Evolutionary conservation across 352 stramenopile species (phyloP).

Genomic region (Globisporangium abappressorium): DNA sequence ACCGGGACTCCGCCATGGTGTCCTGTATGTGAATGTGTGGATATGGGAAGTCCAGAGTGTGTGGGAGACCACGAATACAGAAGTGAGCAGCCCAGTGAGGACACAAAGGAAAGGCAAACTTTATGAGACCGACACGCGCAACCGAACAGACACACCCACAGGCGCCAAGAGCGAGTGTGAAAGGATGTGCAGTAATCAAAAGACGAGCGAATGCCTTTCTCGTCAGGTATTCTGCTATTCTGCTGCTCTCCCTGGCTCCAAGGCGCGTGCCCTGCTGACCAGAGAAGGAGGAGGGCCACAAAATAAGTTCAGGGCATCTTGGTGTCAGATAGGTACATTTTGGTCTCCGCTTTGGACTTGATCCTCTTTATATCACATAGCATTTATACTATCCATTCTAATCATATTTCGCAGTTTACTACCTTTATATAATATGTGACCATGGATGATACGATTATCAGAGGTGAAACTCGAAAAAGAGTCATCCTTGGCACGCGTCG

Average conservation of each 20-base stretch:
- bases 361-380: neutral
- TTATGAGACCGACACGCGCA: neutral
- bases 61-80: constrained; percentile 6
- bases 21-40: neutral
- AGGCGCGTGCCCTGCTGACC: constrained; percentile 3
- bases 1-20: neutral
- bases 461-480: neutral
- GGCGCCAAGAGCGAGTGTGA: too few species aligned
- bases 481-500: constrained; percentile 3
- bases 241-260: neutral
- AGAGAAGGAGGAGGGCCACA: too few species aligned
- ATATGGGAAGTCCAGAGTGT: neutral
- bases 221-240: neutral
- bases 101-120: neutral
- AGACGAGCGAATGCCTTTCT: neutral
- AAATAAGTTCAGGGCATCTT: neutral
- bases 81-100: neutral
- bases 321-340: constrained; percentile 2
- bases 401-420: neutral
- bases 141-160: neutral
- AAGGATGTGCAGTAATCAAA: constrained; percentile 6
- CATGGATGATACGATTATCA: neutral
- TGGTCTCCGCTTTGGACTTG: neutral
- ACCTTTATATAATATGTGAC: neutral
- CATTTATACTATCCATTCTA: neutral